phyloP scores from a whole-genome alignment of 345 rosid species.

The Populus davidiana region DNA sequence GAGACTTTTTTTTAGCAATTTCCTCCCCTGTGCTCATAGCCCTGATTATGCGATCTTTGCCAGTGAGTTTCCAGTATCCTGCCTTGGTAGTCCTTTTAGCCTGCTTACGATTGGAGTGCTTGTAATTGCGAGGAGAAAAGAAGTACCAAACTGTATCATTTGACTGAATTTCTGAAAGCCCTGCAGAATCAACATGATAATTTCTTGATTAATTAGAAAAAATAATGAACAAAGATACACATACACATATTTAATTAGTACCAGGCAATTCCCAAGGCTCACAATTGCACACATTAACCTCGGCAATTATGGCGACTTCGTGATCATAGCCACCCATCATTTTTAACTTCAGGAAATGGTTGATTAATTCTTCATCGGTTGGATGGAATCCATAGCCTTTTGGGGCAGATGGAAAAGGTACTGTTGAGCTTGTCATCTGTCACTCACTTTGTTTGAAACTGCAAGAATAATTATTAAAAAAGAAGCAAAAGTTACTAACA shows the following conservation, averaged over 20 bases:
- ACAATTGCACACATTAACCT: conserved; percentile 30
- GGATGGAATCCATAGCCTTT: conserved; percentile 41
- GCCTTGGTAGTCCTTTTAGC: neutral
- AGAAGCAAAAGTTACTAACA: too few species aligned
- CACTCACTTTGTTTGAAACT: too few species aligned
- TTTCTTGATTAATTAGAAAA: neutral
- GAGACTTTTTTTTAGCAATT: neutral
- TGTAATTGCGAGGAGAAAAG: neutral
- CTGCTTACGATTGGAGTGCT: neutral
- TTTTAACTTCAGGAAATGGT: conserved; percentile 30
- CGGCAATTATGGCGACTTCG: conserved; percentile 17
- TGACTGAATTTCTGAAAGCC: conserved; percentile 7
- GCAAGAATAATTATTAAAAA: too few species aligned
- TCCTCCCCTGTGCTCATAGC: neutral
- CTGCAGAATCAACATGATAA: conserved; percentile 1
- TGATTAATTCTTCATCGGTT: conserved; percentile 40
- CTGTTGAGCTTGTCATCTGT: too few species aligned
- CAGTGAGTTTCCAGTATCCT: conserved; percentile 6
- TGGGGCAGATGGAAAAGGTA: too few species aligned
- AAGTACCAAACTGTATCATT: conserved; percentile 16
- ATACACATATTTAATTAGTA: neutral
- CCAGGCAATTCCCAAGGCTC: conserved; percentile 56
- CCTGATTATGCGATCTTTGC: neutral
- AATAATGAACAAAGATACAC: neutral
- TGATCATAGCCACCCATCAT: conserved; percentile 17